Evolutionary conservation across 2,329 filamentous ascomycete species (phyloP), one percentile per base, ranked within the genome.

Genomic region (Rhexocercosporidium sp.): DNA sequence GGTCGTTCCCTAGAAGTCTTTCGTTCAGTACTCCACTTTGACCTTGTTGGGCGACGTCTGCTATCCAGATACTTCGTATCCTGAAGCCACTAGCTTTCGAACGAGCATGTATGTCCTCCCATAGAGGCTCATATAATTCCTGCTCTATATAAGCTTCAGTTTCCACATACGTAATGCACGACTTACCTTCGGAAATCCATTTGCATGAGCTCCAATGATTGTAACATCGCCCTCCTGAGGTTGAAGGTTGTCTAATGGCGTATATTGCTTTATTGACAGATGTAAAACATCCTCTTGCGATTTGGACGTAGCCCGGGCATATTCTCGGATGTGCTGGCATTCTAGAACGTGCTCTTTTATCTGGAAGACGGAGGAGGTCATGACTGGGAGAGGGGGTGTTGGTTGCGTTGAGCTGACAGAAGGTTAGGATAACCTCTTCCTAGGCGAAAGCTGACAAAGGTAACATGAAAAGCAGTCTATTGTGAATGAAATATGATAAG

Each of bases 111-210:
- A 97, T 82, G 61, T 97, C 93, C 67, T 95, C 92, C 92, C 94
- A 97, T 0, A 97, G 82, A 0, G 95, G 92, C 75, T 97, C 94
- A 76, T 97, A 97, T 1, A 97, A 80, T 82, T 98, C 95, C 91
- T 94, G 65, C 1, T 60, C 51, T 14, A 29, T 20, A 27, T 56
- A 34, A 68, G 57, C 29, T 60, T 16, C 22, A 37, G 20, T 53
- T 7, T 59, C 6, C 14, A 29, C 34, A 12, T 25, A 22, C n/a
- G 39, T 22, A n/a, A 12, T 39, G 2, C 18, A 20, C 29, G 29
- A 41, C 8, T 12, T 78, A 92, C 92, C 85, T 97, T 98, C 12
- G 93, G 92, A 72, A 97, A 97, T 12, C 91, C 95, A 81, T 97
- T 97, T 59, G 93, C 95, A 80, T 97, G 94, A 4, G 91, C 90